Base-by-base conservation (phyloP, 176 grass and related monocot species). In the Stipa capillata region DNA sequence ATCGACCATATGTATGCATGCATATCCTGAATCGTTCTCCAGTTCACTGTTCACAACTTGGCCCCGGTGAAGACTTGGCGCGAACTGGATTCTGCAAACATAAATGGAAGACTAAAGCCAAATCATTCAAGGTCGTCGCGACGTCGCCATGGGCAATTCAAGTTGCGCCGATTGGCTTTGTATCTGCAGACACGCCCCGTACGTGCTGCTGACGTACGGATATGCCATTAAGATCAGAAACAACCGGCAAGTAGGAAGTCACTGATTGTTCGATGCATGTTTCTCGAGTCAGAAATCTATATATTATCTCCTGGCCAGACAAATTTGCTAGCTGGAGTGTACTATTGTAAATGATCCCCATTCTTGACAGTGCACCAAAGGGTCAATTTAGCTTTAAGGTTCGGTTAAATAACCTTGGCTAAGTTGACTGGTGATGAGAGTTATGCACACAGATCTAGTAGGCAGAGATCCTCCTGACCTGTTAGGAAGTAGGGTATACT, bases 71-170 rank as follows among this genome's bases (percentile, higher is more conserved):
- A 35, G 79, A 60, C 32, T 82, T 82, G 29, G 54, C 55, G 49
- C 42, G 40, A 61, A 73, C 54, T 14, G 54, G 20, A 20, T 18
- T 33, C 50, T 34, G 6, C 17, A 8, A 31, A 36, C 79, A 71
- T 71, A 72, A 72, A 81, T 82, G 66, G 64, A 23, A 82, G 43
- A 11, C 52, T 7, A 71, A 72, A 6, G 20, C 74, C 28, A 20
- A 23, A 78, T 78, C 41, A 63, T 57, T 63, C 11, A n/a, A n/a
- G 50, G 57, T 55, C 18, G 64, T 54, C 50, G 65, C 51, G 50
- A 81, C 78, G 65, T 70, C 65, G 65, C 78, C 51, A 69, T 81
- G 65, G 31, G 51, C 37, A 24, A 23, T 44, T 70, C 37, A 70
- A 81, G 36, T 16, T 53, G 35, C 20, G 23, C 28, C 76, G 1